Conservation (phyloP, 805 yeast species). For the Debaryomyces prosopidis region DNA sequence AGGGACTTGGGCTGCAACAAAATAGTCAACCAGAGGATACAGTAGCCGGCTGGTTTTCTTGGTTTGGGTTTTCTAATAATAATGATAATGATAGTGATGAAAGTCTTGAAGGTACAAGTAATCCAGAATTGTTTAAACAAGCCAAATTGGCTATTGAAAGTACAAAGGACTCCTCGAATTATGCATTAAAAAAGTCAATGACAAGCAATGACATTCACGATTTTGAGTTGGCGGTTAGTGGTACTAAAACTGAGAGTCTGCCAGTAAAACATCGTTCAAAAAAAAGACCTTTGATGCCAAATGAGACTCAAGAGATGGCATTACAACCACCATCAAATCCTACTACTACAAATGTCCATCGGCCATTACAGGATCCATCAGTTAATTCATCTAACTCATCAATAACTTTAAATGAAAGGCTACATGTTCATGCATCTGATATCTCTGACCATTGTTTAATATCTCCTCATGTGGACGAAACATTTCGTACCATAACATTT, state of each 20-base stretch:
- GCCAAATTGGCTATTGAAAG: slow-evolving; percentile 35
- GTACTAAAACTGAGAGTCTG: slow-evolving; percentile 28
- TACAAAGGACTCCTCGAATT: slow-evolving; percentile 31
- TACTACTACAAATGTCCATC: background rate
- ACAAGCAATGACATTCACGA: slow-evolving; percentile 8
- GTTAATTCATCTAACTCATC: slow-evolving; percentile 5
- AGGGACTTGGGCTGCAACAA: background rate
- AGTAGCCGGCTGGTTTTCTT: slow-evolving; percentile 21
- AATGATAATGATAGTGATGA: slow-evolving; percentile 16
- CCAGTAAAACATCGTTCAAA: slow-evolving; percentile 35
- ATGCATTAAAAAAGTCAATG: slow-evolving; percentile 28
- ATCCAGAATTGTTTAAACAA: slow-evolving; percentile 25
- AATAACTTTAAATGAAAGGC: background rate
- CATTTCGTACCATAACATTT: slow-evolving; percentile 23
- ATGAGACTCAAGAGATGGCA: slow-evolving; percentile 33
- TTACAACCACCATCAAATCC: slow-evolving; percentile 8
- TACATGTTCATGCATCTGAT: background rate
- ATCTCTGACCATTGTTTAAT: slow-evolving; percentile 2
- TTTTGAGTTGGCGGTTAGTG: slow-evolving; percentile 34
- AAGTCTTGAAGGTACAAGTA: slow-evolving; percentile 18
- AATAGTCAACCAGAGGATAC: background rate
- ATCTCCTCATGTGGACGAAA: slow-evolving; percentile 23
- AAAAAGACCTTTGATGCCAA: slow-evolving; percentile 34
- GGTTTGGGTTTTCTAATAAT: slow-evolving; percentile 19
- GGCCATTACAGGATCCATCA: background rate